Conservation (phyloP, 768 basidiomycete species). For the Agaricus bisporus region DNA sequence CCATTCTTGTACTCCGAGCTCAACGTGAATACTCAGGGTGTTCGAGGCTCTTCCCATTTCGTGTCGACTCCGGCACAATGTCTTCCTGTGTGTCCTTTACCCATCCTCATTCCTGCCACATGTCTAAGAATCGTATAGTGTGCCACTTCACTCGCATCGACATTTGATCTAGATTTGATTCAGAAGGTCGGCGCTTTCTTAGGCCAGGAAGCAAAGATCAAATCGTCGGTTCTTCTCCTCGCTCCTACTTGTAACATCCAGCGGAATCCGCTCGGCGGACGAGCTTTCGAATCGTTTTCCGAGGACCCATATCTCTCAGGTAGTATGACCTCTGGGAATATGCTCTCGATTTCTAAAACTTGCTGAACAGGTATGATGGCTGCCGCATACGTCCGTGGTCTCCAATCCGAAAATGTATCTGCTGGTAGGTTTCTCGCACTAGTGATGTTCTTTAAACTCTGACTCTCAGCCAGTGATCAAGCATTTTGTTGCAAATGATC, state of each 20-base stretch:
- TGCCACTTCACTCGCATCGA: slow-evolving; percentile 64
- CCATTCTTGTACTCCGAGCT: background rate
- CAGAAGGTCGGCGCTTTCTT: slow-evolving; percentile 51
- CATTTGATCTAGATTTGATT: slow-evolving; percentile 59
- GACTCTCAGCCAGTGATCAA: slow-evolving; percentile 44
- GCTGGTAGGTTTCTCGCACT: slow-evolving; percentile 31
- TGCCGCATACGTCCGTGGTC: slow-evolving; percentile 61
- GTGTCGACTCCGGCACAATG: slow-evolving; percentile 60
- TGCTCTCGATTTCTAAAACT: background rate
- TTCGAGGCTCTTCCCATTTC: slow-evolving; percentile 62
- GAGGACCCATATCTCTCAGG: slow-evolving; percentile 68
- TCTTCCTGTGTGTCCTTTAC: slow-evolving; percentile 41
- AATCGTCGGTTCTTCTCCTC: slow-evolving; percentile 56
- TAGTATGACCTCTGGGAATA: slow-evolving; percentile 13
- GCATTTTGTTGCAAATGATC: slow-evolving; percentile 70
- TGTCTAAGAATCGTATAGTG: slow-evolving; percentile 33
- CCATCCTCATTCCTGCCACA: slow-evolving; percentile 1
- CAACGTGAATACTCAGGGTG: slow-evolving; percentile 36
- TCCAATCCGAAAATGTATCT: slow-evolving; percentile 60
- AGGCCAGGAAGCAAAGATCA: slow-evolving; percentile 59
- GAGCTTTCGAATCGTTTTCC: slow-evolving; percentile 67
- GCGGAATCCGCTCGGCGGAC: slow-evolving; percentile 53
- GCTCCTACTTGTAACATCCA: slow-evolving; percentile 77
- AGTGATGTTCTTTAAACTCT: background rate
- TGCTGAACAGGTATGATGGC: slow-evolving; percentile 42